Percentiles rank a stretch among this genome's conserved stretches.
Evolutionary conservation across 768 basidiomycete species (phyloP).

Genomic region (Favolaschia claudopus): DNA sequence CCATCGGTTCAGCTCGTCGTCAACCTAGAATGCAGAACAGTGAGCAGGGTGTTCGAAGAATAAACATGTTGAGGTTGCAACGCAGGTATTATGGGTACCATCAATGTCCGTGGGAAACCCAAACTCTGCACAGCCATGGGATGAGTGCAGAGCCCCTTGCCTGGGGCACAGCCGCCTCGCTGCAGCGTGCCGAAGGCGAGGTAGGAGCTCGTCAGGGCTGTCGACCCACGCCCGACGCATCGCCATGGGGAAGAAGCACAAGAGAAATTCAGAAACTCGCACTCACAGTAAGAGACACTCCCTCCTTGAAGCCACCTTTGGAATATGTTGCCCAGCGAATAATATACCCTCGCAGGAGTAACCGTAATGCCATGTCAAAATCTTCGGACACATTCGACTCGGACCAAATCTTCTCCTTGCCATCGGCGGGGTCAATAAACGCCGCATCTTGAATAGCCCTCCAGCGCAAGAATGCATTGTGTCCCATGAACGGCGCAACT

Average conservation of each 20-base stretch:
- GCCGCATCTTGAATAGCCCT: slow-evolving; percentile 85
- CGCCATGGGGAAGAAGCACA: no score
- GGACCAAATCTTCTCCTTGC: slow-evolving; percentile 76
- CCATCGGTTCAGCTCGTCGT: slow-evolving; percentile 92
- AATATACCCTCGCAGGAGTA: slow-evolving; percentile 69
- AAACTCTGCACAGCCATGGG: no score
- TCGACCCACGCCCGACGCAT: no score
- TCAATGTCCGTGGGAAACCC: no score
- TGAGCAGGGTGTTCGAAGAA: no score
- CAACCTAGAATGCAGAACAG: slow-evolving; percentile 51
- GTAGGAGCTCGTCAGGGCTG: no score
- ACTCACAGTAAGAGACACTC: slow-evolving; percentile 79
- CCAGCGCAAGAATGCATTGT: slow-evolving; percentile 91
- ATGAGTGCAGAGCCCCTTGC: no score
- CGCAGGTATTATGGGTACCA: no score
- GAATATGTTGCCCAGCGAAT: slow-evolving; percentile 89
- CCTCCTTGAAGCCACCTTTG: slow-evolving; percentile 88
- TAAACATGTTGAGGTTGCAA: no score
- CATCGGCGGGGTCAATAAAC: slow-evolving; percentile 71
- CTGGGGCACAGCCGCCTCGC: no score
- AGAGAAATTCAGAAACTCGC: neutral
- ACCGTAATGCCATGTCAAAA: slow-evolving; percentile 79
- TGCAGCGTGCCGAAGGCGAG: no score
- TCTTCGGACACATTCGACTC: slow-evolving; percentile 85
- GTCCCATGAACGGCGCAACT: slow-evolving; percentile 84